phyloP scores from a whole-genome alignment of 164 flowering plant species.

The Stephania yunnanensis region DNA sequence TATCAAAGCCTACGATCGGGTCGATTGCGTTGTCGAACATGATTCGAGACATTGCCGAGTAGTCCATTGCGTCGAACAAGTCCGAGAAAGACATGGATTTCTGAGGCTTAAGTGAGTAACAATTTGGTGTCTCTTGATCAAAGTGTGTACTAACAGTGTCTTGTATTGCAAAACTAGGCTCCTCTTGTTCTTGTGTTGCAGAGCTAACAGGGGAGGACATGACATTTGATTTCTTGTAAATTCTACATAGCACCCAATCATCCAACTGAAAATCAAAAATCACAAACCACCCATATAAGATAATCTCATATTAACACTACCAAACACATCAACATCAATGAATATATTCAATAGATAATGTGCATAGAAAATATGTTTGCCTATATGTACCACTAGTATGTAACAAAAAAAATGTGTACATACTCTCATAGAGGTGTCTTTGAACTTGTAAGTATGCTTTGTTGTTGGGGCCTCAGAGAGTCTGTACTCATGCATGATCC shows the following conservation, averaged over 20 bases:
- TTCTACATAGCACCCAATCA: neutral
- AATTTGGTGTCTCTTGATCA: neutral
- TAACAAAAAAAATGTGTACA: neutral
- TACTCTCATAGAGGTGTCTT: neutral
- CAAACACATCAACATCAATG: neutral
- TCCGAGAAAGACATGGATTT: slow-evolving; percentile 1
- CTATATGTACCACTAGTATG: neutral
- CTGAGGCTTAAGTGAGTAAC: neutral
- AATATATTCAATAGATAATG: neutral
- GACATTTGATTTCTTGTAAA: neutral
- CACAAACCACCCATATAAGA: neutral
- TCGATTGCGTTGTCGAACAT: neutral
- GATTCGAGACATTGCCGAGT: slow-evolving; percentile 1
- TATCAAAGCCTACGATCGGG: neutral
- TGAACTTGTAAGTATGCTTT: neutral
- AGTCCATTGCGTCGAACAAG: neutral
- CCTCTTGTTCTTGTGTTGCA: neutral
- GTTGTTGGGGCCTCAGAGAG: neutral
- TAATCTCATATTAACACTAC: neutral
- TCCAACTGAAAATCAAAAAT: neutral
- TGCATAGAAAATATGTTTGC: neutral
- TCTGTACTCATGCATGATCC: neutral
- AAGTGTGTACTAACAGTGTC: neutral
- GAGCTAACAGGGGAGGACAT: neutral
- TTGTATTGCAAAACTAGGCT: neutral